Evolutionary conservation across 106 monocot genomes (phyloP).

Genomic region (Dioscorea zingiberensis): DNA sequence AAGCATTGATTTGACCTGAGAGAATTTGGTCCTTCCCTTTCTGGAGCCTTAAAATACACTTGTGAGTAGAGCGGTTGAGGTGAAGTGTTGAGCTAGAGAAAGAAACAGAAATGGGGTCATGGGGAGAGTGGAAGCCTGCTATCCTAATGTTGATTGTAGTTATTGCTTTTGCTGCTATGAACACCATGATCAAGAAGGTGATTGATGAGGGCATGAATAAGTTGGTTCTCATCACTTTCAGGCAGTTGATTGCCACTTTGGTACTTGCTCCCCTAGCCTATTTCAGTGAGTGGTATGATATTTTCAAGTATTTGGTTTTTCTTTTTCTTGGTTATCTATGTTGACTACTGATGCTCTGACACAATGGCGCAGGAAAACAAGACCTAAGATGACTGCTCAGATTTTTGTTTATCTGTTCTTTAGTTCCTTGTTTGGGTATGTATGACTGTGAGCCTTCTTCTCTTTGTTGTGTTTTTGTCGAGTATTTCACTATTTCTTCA

Average conservation of each 20-base stretch:
- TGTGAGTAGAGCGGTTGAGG: too few relatives aligned
- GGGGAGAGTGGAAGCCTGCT: slow-evolving; percentile 5
- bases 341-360: too few relatives aligned
- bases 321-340: too few relatives aligned
- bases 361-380: slow-evolving; percentile 1
- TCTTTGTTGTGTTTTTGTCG: too few relatives aligned
- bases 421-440: slow-evolving; percentile 21
- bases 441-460: too few relatives aligned
- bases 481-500: too few relatives aligned
- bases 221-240: slow-evolving; percentile 11
- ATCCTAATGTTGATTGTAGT: slow-evolving; percentile 3
- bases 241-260: slow-evolving; percentile 9
- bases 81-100: too few relatives aligned
- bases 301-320: too few relatives aligned
- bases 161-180: slow-evolving; percentile 12
- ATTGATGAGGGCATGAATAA: slow-evolving; percentile 6
- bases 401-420: slow-evolving; percentile 11
- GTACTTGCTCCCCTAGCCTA: slow-evolving; percentile 17
- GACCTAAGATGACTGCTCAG: slow-evolving; percentile 11
- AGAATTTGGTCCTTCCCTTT: too few relatives aligned
- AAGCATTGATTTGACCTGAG: too few relatives aligned
- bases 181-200: slow-evolving; percentile 17
- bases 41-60: too few relatives aligned
- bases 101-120: neutral
- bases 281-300: slow-evolving; percentile 8